Percentiles rank a stretch among this genome's conserved stretches.
phyloP scores from a whole-genome alignment of 1,284 basidiomycete genomes.

The Grifola frondosa region DNA sequence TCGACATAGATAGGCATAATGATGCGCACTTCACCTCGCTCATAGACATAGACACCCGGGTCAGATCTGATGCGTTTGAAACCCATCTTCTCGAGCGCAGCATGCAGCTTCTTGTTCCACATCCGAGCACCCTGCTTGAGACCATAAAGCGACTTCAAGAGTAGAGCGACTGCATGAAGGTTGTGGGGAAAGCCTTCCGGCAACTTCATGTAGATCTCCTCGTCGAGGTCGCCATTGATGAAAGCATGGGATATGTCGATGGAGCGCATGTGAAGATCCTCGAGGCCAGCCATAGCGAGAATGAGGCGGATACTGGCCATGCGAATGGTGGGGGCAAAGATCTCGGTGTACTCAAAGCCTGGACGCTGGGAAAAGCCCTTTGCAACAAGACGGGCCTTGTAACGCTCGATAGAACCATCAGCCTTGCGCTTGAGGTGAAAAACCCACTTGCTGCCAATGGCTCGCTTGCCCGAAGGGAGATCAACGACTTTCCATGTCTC shows the following conservation, averaged over 20 bases:
- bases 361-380: constrained; percentile 38
- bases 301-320: constrained; percentile 25
- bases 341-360: constrained; percentile 38
- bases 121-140: constrained; percentile 23
- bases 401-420: too few relatives aligned
- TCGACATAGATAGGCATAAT: too few relatives aligned
- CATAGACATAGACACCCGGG: constrained; percentile 13
- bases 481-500: too few relatives aligned
- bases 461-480: too few relatives aligned
- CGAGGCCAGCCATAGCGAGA: constrained; percentile 27
- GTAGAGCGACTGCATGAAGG: constrained; percentile 12
- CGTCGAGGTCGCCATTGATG: constrained; percentile 26
- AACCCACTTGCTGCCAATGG: too few relatives aligned
- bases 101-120: constrained; percentile 10
- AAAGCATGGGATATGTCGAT: constrained; percentile 34
- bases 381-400: constrained; percentile 39
- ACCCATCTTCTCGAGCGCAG: constrained; percentile 1
- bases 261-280: constrained; percentile 29
- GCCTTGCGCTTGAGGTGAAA: too few relatives aligned
- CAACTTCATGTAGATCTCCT: constrained; percentile 25
- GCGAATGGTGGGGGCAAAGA: constrained; percentile 31
- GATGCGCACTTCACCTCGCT: too few relatives aligned
- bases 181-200: constrained; percentile 19
- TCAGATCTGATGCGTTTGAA: constrained; percentile 11
- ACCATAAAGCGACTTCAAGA: constrained; percentile 23